phyloP scores from a whole-genome alignment of 1,284 basidiomycete genomes.

The Ganoderma sp. region DNA sequence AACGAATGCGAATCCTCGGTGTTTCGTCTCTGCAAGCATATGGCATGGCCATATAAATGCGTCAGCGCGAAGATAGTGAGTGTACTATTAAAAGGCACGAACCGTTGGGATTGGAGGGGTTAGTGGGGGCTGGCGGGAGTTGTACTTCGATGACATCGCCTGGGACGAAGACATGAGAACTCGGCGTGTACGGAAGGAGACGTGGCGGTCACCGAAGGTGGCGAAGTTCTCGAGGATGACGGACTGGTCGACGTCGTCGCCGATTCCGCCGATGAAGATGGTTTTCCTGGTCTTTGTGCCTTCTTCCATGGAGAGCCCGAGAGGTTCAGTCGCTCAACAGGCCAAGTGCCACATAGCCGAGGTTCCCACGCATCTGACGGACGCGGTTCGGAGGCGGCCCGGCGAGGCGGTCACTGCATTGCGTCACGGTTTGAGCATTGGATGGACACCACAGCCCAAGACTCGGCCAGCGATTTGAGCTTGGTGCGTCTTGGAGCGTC shows the following conservation, averaged over 20 bases:
- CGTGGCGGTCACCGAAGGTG: conserved; percentile 67
- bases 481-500: not conserved
- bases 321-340: conserved; percentile 26
- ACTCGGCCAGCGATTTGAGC: too few species aligned
- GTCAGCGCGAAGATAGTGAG: conserved; percentile 7
- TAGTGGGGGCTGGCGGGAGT: conserved; percentile 69
- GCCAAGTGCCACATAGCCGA: conserved; percentile 28
- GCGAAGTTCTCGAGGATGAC: conserved; percentile 73
- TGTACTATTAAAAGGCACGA: conserved; percentile 9
- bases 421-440: not conserved
- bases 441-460: too few species aligned
- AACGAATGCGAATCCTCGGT: conserved; percentile 83
- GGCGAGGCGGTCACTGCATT: not conserved
- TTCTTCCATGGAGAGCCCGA: conserved; percentile 63
- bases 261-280: conserved; percentile 77
- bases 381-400: not conserved
- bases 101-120: conserved; percentile 62
- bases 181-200: conserved; percentile 9
- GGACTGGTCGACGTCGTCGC: conserved; percentile 75
- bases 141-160: conserved; percentile 85
- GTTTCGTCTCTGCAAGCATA: conserved; percentile 62
- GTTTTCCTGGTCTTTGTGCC: conserved; percentile 83
- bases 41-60: conserved; percentile 22
- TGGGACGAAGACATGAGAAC: conserved; percentile 37
- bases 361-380: conserved; percentile 27